phyloP scores from a whole-genome alignment of 768 basidiomycete species.

The Hygrophorus russula region DNA sequence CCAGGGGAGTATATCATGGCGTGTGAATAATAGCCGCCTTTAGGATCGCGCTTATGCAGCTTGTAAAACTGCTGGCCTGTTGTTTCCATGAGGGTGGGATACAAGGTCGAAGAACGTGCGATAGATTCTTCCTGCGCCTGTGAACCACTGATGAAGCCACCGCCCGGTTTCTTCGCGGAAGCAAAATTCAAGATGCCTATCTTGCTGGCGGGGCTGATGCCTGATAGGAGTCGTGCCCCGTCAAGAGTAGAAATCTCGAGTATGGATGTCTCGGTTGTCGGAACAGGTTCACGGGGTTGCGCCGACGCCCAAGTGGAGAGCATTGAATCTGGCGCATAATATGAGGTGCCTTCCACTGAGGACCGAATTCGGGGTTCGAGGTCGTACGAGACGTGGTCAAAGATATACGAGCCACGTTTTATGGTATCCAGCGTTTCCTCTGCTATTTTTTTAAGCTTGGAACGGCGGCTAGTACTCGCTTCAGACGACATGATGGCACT shows the following conservation, averaged over 20 bases:
- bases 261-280: slow-evolving; percentile 29
- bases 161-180: slow-evolving; percentile 63
- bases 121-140: slow-evolving; percentile 77
- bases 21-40: slow-evolving; percentile 60
- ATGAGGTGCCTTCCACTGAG: slow-evolving; percentile 33
- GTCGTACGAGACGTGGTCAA: slow-evolving; percentile 17
- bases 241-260: slow-evolving; percentile 55
- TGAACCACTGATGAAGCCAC: slow-evolving; percentile 63
- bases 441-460: slow-evolving; percentile 30
- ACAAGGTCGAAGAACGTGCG: slow-evolving; percentile 65
- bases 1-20: slow-evolving; percentile 67
- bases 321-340: slow-evolving; percentile 37
- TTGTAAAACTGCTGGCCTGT: slow-evolving; percentile 51
- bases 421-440: slow-evolving; percentile 39
- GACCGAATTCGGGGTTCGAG: slow-evolving; percentile 15
- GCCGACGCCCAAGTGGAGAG: slow-evolving; percentile 33
- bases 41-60: slow-evolving; percentile 36
- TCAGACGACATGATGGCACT: too few relatives aligned
- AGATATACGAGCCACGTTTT: slow-evolving; percentile 28
- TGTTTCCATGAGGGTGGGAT: slow-evolving; percentile 44
- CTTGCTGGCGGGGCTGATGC: slow-evolving; percentile 9
- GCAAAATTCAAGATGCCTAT: slow-evolving; percentile 71
- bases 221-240: slow-evolving; percentile 35
- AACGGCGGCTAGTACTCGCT: too few relatives aligned
- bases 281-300: background rate